Evolutionary conservation across 768 basidiomycete species (phyloP).

Genomic region (Rhizopogon sp.): DNA sequence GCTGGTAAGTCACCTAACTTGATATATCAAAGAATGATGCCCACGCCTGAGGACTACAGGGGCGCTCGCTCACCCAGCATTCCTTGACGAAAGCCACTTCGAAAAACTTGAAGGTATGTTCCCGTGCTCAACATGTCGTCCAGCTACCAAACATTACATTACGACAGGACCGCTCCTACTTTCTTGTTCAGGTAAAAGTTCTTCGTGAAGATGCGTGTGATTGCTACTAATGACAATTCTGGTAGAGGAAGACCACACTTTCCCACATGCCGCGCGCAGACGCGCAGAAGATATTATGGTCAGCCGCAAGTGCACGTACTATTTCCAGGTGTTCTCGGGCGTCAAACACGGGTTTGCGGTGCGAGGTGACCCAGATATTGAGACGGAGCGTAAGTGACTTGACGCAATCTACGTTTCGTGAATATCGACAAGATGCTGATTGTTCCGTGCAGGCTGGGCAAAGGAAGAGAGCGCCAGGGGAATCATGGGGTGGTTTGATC

Average conservation of each 20-base stretch:
- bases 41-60: constrained; percentile 14
- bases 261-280: constrained; percentile 43
- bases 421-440: not conserved
- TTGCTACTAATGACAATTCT: not conserved
- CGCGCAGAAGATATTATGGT: constrained; percentile 52
- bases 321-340: constrained; percentile 50
- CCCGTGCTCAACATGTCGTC: not conserved
- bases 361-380: constrained; percentile 11
- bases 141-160: not conserved
- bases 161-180: constrained; percentile 14
- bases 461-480: constrained; percentile 52
- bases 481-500: constrained; percentile 42
- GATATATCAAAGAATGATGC: not conserved
- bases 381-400: constrained; percentile 15
- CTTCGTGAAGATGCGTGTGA: not conserved
- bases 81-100: constrained; percentile 50
- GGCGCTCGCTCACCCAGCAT: constrained; percentile 50
- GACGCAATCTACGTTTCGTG: too few relatives aligned
- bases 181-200: constrained; percentile 17
- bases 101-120: constrained; percentile 38
- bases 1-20: constrained; percentile 31
- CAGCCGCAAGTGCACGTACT: constrained; percentile 42
- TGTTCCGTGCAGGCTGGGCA: constrained; percentile 41
- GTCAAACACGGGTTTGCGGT: constrained; percentile 25
- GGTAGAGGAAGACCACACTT: constrained; percentile 46